Base-by-base conservation (phyloP, 2,329 filamentous ascomycete species). In the Pestalotiopsis sp. region DNA sequence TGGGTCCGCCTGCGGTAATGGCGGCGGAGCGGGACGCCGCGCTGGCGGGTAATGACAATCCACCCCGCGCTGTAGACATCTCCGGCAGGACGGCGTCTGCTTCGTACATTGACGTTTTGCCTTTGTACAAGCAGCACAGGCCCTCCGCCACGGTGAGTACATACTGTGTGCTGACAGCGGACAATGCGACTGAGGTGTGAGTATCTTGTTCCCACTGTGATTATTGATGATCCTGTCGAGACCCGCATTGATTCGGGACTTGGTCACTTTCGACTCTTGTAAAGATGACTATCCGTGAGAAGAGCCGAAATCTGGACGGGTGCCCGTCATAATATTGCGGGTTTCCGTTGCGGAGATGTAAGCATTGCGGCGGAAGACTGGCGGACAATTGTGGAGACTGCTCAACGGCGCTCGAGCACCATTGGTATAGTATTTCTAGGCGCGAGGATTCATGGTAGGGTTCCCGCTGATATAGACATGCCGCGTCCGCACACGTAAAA, bases 81-180 rank as follows among this genome's bases (percentile, higher is more conserved):
- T 74, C 64, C 74, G 75, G 57, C 80, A 81, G 3, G 72, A 66
- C 2, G 79, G 79, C 1, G 76, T 68, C 11, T 74, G 70, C 68
- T 80, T 81, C 66, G 78, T 77, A 69, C 80, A 82, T 64, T 78
- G 77, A 13, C 80, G 76, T 70, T 82, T 82, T 5, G 80, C 75
- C 57, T 72, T 75, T 17, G 79, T 77, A 70, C 80, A 82, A 27
- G 75, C 72, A 0, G 76, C 70, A 61, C 80, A 82, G 1, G 80
- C 79, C 68, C 77, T 78, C 41, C 77, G 73, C 69, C 75, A 74
- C 52, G 65, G 38, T 7, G 66, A 38, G 65, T 66, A 66, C 71
- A 73, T 72, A 4, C 11, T 56, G 14, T 20, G 3, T 23, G 3
- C 6, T 36, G 31, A 36, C 45, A 52, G 45, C 7, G 7, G 45